Evolutionary conservation across 2,329 filamentous ascomycete species (phyloP).

Genomic region (Bipolaris bicolor): DNA sequence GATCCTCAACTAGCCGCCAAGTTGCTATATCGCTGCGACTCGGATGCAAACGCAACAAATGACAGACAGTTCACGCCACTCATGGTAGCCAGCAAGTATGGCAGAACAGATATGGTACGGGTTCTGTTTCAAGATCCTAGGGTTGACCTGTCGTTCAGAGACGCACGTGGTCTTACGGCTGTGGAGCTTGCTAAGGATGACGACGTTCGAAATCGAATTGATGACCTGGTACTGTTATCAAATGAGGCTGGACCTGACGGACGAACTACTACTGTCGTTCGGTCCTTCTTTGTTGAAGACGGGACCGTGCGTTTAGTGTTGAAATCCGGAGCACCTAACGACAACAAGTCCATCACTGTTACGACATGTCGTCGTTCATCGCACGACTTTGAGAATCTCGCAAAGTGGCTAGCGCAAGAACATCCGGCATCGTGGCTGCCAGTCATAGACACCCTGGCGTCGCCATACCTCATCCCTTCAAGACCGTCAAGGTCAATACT

Average conservation of each 20-base stretch:
- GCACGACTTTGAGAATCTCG: conserved; percentile 88
- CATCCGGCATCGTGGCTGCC: conserved; percentile 97
- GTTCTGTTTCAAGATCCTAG: conserved; percentile 85
- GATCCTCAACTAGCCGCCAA: conserved; percentile 76
- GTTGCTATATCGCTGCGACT: conserved; percentile 83
- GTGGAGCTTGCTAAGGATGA: conserved; percentile 98
- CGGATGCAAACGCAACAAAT: conserved; percentile 95
- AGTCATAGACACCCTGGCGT: conserved; percentile 74
- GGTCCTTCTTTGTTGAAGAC: conserved; percentile 97
- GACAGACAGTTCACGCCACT: conserved; percentile 93
- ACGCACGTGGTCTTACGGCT: conserved; percentile 86
- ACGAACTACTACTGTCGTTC: conserved; percentile 88
- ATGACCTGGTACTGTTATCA: conserved; percentile 87
- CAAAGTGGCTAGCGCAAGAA: conserved; percentile 81
- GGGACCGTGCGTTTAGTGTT: conserved; percentile 89
- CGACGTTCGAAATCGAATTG: conserved; percentile 93
- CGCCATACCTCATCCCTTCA: conserved; percentile 90
- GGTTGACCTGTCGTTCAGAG: conserved; percentile 83
- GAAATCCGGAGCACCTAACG: conserved; percentile 89
- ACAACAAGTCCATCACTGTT: conserved; percentile 83
- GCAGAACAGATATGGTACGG: conserved; percentile 89
- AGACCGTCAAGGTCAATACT: conserved; percentile 87
- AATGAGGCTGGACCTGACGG: conserved; percentile 69
- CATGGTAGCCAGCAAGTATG: conserved; percentile 99
- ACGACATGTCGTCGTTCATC: conserved; percentile 91